Conservation (phyloP, 2,329 filamentous ascomycete species). For the Aspergillus sp. region DNA sequence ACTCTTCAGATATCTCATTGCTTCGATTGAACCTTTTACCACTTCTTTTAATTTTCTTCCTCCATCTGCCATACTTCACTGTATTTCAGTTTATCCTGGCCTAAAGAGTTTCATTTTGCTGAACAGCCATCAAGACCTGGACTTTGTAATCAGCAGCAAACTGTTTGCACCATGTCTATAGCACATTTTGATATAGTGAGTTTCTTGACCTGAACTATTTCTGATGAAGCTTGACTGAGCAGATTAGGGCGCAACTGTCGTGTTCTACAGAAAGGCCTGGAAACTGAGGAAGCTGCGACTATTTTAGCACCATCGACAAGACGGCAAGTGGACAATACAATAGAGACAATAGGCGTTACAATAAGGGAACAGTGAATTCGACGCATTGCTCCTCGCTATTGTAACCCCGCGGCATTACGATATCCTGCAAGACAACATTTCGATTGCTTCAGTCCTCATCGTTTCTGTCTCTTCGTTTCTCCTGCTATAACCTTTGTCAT, state of each 20-base stretch:
- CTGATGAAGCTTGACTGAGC: too few species aligned
- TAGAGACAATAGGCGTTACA: background rate
- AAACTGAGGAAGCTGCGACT: too few species aligned
- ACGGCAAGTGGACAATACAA: background rate
- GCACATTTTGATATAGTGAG: background rate
- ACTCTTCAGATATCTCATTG: background rate
- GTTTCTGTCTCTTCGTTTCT: background rate
- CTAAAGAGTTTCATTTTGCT: background rate
- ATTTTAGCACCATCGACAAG: background rate
- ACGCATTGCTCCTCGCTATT: background rate
- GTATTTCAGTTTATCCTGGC: background rate
- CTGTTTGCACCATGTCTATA: background rate
- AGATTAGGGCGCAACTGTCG: too few species aligned
- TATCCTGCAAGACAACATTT: background rate
- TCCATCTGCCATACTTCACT: background rate
- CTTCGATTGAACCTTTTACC: background rate
- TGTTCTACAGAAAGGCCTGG: too few species aligned
- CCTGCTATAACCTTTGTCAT: background rate
- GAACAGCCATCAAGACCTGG: too few species aligned
- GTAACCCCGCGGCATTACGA: background rate
- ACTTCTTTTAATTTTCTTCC: background rate
- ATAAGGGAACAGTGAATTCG: background rate
- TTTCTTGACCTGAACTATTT: too few species aligned
- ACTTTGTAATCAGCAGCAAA: too few species aligned
- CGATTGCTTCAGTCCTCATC: background rate